Base-by-base conservation (phyloP, 2,329 filamentous ascomycete genomes). In the Ceratocystis diversiconidia region DNA sequence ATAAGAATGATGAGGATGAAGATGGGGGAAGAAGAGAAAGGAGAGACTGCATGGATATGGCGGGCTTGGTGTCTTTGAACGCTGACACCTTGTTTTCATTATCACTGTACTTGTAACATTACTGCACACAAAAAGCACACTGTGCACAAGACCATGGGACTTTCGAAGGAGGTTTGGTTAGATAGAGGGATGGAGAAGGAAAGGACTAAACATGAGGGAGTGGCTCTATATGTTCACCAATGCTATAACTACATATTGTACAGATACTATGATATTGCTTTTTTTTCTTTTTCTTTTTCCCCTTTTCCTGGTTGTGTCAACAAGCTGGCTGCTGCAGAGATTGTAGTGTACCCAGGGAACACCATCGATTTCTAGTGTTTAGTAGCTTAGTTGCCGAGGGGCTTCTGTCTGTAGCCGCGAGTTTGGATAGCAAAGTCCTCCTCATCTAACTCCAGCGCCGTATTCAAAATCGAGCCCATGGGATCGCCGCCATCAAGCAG, bases 401-500 rank as follows among this genome's bases (percentile, higher is more conserved):
- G 41, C 71, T 76, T 76, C 74, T 83, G 80, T 70, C 82, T 76
- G 70, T 81, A 84, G 0, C 82, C 80, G 68, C 79, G 78, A 59
- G 75, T 77, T 64, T 70, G 70, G 30, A 70, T 73, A 63, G 78
- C 74, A 69, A 74, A 71, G 61, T 77, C 74, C 17, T 75, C 76
- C 55, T 76, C 78, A n/a, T 73, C 72, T 5, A 70, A 65, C 44
- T 71, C 66, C 48, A 67, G 70, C 74, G 71, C 72, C 52, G 74
- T 75, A 61, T 78, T 79, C 52, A 77, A 72, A 63, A 81, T 74
- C 17, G 75, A 79, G 71, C 74, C 76, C 73, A 94, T 91, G 52
- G 89, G 88, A 78, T 94, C 80, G 67, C 76, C 79, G 3, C 81
- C 84, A 70, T 89, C 85, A 69, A 96, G 79, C 74, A 99, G 76